Conservation (phyloP, 2,329 filamentous ascomycete species). For the Penicillium fuscoglaucum region DNA sequence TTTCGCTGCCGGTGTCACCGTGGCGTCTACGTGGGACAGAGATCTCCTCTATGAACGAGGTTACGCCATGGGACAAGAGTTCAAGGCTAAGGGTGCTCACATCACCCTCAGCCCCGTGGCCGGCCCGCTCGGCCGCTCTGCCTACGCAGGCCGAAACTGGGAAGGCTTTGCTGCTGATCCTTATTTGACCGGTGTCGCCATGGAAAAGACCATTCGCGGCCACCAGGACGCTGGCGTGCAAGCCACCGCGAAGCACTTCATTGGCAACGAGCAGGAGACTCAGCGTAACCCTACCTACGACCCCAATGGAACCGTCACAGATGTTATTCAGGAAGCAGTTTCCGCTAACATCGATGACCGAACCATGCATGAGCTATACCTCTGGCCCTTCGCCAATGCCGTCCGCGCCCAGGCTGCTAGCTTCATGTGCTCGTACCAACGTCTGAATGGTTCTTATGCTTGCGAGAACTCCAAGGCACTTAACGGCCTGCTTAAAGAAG, state of each 20-base stretch:
- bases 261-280: slow-evolving; percentile 28
- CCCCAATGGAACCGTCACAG: slow-evolving; percentile 37
- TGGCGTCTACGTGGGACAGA: slow-evolving; percentile 62
- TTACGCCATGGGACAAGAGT: slow-evolving; percentile 56
- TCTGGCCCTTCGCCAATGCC: slow-evolving; percentile 12
- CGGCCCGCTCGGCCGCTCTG: slow-evolving; percentile 46
- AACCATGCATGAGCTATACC: slow-evolving; percentile 14
- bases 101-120: slow-evolving; percentile 44
- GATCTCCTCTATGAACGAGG: slow-evolving; percentile 56
- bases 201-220: slow-evolving; percentile 44
- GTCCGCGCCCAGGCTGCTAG: slow-evolving; percentile 30
- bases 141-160: slow-evolving; percentile 47
- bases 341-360: slow-evolving; percentile 14
- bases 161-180: slow-evolving; percentile 47
- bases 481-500: slow-evolving; percentile 50
- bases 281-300: slow-evolving; percentile 38
- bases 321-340: slow-evolving; percentile 10
- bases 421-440: slow-evolving; percentile 29
- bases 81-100: slow-evolving; percentile 38
- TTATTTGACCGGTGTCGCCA: slow-evolving; percentile 42
- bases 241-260: slow-evolving; percentile 23
- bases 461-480: slow-evolving; percentile 33
- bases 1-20: slow-evolving; percentile 72
- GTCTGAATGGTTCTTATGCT: slow-evolving; percentile 50
- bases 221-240: slow-evolving; percentile 48